Evolutionary conservation across 257 asterid species (phyloP).

Genomic region (Nyctanthes arbortristis): DNA sequence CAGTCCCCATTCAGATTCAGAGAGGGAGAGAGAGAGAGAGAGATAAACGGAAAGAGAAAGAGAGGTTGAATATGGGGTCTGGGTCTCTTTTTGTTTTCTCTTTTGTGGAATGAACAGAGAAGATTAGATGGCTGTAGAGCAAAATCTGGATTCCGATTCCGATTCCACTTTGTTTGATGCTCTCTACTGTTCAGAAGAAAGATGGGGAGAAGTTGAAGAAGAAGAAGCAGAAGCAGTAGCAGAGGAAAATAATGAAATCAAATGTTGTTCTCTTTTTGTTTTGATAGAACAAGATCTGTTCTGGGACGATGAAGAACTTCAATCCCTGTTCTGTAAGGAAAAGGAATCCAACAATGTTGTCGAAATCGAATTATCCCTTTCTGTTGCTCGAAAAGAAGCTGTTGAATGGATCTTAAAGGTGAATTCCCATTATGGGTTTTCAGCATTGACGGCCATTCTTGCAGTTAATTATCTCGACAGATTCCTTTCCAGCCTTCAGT

Average conservation of each 20-base stretch:
- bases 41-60: slow-evolving; percentile 15
- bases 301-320: slow-evolving; percentile 76
- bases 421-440: slow-evolving; percentile 56
- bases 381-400: slow-evolving; percentile 47
- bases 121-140: slow-evolving; percentile 47
- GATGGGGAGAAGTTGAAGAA: slow-evolving; percentile 41
- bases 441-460: slow-evolving; percentile 65
- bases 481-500: slow-evolving; percentile 47
- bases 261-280: slow-evolving; percentile 8
- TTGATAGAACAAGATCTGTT: slow-evolving; percentile 60
- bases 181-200: slow-evolving; percentile 59
- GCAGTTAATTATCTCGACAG: slow-evolving; percentile 78
- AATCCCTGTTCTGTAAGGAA: slow-evolving; percentile 68
- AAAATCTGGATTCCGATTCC: slow-evolving; percentile 30
- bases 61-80: slow-evolving; percentile 17
- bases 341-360: slow-evolving; percentile 30
- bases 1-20: slow-evolving; percentile 40
- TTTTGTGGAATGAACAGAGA: slow-evolving; percentile 43
- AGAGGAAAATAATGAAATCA: slow-evolving; percentile 17
- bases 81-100: slow-evolving; percentile 34
- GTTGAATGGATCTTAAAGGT: slow-evolving; percentile 74
- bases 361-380: slow-evolving; percentile 15
- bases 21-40: slow-evolving; percentile 37
- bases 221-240: slow-evolving; percentile 23
- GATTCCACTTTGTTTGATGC: slow-evolving; percentile 41